These are phyloP conservation scores for Durotheca rogersii DNA, from an alignment of 495 filamentous ascomycete genomes.

Conservation along the genomic window DNA sequence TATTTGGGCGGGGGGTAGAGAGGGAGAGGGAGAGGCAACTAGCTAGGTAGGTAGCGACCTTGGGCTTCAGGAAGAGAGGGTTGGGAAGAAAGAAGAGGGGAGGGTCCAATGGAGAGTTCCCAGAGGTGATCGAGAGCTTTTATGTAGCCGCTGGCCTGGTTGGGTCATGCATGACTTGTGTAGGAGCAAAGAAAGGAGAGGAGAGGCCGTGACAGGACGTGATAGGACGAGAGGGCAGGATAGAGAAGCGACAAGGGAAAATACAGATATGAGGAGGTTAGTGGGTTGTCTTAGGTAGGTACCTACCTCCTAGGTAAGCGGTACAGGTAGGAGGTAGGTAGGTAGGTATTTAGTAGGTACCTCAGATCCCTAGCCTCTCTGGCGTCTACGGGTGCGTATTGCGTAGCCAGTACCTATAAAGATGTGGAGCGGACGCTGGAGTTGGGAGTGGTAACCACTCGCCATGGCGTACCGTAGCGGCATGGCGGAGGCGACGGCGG, in stretches of 20 bases:
- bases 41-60: no score
- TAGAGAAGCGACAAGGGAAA: slow-evolving; percentile 19
- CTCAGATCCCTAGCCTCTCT: no score
- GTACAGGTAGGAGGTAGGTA: no score
- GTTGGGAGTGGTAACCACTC: no score
- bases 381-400: no score
- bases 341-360: neutral
- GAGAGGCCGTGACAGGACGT: slow-evolving; percentile 8
- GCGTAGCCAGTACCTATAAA: no score
- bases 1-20: neutral
- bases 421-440: no score
- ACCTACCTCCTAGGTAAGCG: no score
- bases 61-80: no score
- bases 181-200: slow-evolving; percentile 4
- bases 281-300: no score
- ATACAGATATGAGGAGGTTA: slow-evolving; percentile 3
- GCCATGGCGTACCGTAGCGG: no score
- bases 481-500: no score
- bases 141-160: neutral
- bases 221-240: slow-evolving; percentile 23
- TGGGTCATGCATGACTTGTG: neutral
- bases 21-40: neutral
- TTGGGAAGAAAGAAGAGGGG: neutral
- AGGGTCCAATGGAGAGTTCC: neutral
- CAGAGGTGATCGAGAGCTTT: neutral